Base-by-base conservation (phyloP, 2,329 filamentous ascomycete species). In the Daldinia sp. region DNA sequence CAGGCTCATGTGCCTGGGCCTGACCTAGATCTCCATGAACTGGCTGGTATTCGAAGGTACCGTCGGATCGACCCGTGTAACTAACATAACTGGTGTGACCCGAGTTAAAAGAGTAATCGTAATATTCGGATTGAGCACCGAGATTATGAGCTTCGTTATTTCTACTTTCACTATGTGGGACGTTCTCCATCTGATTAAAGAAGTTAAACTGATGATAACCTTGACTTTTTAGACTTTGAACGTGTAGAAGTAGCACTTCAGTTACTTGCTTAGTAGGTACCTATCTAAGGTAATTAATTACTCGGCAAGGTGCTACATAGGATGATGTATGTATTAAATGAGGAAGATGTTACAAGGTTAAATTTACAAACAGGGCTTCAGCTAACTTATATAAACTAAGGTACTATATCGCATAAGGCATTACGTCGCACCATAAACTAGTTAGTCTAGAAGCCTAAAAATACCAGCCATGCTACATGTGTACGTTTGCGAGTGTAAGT, bases 361-460 rank as follows among this genome's bases (percentile, higher is more conserved):
- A 10, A 30, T 7, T 30, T n/a, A 30, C 26, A 13, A 50, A 30
- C 26, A n/a, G 26, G 46, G 46, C 15, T 12, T 50, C 7, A 15
- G 20, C 20, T 48, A 30, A 13, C 46, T 50, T 50, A 50, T 50
- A 50, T 50, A 30, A 30, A 33, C 7, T 30, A n/a, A n/a, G n/a
- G n/a, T n/a, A 18, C 26, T 12, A 51, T 30, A 30, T 50, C 26
- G 46, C 26, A 10, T 30, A 50, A 50, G 13, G n/a, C 7, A 50
- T 12, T 6, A 13, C 13, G 26, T 50, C 26, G 26, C 46, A n/a
- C 46, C 46, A 50, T 30, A 4, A 23, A 30, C 6, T 50, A 26
- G 46, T 23, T 50, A 26, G 46, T 23, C 26, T 50, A 4, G 46
- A 50, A 50, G 46, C 15, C 46, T 28, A 6, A 33, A 51, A 46